A percentile compares a stretch with the other conserved stretches of the same genome.
These are phyloP conservation scores for Oligophagozyma castellii DNA, from an alignment of 1,139 yeast genomes.

Conservation along the genomic window DNA sequence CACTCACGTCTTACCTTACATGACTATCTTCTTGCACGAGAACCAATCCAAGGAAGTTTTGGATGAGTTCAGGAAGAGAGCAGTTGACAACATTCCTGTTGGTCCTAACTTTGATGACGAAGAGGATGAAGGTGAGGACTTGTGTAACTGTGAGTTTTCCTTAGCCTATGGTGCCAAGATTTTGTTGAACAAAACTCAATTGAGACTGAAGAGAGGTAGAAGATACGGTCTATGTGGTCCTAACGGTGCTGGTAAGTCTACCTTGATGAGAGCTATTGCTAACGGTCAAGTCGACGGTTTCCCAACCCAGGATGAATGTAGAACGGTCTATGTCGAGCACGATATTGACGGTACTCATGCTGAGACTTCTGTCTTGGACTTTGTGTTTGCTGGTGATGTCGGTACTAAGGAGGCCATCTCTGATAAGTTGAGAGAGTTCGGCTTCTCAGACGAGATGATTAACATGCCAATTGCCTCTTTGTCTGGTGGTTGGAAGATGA, in stretches of 20 bases:
- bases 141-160: conserved; percentile 99
- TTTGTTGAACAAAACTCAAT: conserved; percentile 97
- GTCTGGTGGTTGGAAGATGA: conserved; percentile 99
- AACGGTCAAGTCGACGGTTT: conserved; percentile 99
- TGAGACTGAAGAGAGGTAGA: conserved; percentile 98
- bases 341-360: conserved; percentile 98
- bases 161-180: conserved; percentile 99
- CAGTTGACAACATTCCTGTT: conserved; percentile 94
- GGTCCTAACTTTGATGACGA: conserved; percentile 95
- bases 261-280: conserved; percentile 99
- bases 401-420: conserved; percentile 61
- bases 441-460: conserved; percentile 85
- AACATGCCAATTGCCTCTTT: conserved; percentile 86
- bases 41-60: conserved; percentile 79
- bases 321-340: conserved; percentile 98
- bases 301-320: conserved; percentile 98
- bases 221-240: conserved; percentile 99
- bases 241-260: conserved; percentile 99
- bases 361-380: conserved; percentile 84
- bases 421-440: conserved; percentile 72
- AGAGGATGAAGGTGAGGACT: conserved; percentile 99
- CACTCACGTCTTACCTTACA: conserved; percentile 78
- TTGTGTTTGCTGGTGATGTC: conserved; percentile 77
- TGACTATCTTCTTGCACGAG: conserved; percentile 92
- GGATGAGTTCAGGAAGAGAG: conserved; percentile 90